These are phyloP conservation scores for Saccharomycopsis synnaedendra DNA, from an alignment of 805 yeast genomes.

Conservation along the genomic window DNA sequence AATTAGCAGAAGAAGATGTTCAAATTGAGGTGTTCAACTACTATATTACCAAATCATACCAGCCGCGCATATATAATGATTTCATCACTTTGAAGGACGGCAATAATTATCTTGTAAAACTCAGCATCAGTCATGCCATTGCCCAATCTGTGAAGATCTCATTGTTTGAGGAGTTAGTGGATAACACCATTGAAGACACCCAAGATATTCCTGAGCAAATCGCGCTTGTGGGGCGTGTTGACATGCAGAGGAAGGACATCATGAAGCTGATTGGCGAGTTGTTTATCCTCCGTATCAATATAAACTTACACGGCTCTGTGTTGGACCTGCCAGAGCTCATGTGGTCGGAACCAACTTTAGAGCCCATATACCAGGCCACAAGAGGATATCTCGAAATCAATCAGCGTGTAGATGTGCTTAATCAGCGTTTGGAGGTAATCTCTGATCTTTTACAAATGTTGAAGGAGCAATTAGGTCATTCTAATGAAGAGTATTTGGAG, in stretches of 20 bases:
- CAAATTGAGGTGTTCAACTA: conserved; percentile 93
- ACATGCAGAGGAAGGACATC: conserved; percentile 86
- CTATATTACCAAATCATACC: conserved; percentile 86
- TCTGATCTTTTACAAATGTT: conserved; percentile 90
- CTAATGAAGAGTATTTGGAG: conserved; percentile 86
- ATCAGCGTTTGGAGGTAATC: conserved; percentile 88
- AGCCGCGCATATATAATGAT: conserved; percentile 92
- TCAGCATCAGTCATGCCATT: conserved; percentile 89
- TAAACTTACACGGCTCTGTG: conserved; percentile 77
- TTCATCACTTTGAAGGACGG: conserved; percentile 89
- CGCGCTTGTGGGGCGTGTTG: conserved; percentile 89
- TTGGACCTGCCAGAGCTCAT: conserved; percentile 93
- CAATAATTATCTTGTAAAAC: conserved; percentile 77
- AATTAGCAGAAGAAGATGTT: conserved; percentile 81
- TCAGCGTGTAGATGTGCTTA: conserved; percentile 80
- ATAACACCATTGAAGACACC: conserved; percentile 93
- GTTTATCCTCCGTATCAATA: conserved; percentile 75
- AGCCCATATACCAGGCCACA: conserved; percentile 95
- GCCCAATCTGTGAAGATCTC: conserved; percentile 95
- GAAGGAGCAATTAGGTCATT: conserved; percentile 93
- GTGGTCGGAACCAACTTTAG: conserved; percentile 99
- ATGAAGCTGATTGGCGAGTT: conserved; percentile 97
- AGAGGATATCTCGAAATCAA: conserved; percentile 92
- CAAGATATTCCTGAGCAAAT: conserved; percentile 95
- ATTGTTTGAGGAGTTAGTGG: conserved; percentile 88